Conservation (phyloP, 1,284 basidiomycete genomes). For the Apiotrichum porosum region DNA sequence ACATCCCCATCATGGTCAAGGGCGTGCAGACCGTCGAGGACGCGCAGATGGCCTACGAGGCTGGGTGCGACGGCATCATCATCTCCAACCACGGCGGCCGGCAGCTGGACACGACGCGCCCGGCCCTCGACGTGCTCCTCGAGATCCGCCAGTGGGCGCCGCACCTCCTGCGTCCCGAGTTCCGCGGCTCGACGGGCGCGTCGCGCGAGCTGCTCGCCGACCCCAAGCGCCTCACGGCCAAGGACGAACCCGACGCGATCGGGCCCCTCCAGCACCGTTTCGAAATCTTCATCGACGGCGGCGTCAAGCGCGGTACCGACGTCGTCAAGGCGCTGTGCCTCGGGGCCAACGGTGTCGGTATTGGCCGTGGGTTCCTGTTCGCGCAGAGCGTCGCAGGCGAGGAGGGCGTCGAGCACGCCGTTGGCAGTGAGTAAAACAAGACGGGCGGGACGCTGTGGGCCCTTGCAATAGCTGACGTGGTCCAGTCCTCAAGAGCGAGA, state of each 20-base stretch:
- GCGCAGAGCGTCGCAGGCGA: constrained; percentile 86
- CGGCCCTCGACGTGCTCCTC: constrained; percentile 69
- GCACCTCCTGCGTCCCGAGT: constrained; percentile 38
- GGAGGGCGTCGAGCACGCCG: constrained; percentile 69
- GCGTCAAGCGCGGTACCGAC: constrained; percentile 79
- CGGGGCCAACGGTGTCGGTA: constrained; percentile 81
- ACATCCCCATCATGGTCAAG: constrained; percentile 77
- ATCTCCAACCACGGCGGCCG: constrained; percentile 54
- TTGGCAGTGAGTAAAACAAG: constrained; percentile 44
- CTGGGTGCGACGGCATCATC: constrained; percentile 51
- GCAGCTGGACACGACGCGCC: constrained; percentile 55
- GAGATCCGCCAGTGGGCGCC: constrained; percentile 55
- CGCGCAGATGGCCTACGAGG: constrained; percentile 49
- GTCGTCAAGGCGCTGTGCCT: constrained; percentile 86
- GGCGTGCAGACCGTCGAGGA: constrained; percentile 57
- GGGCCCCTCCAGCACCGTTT: constrained; percentile 22
- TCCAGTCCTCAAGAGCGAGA: constrained; percentile 48
- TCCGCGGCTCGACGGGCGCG: constrained; percentile 34
- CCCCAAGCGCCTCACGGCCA: constrained; percentile 63
- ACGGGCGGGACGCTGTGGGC: background rate
- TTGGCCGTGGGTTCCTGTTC: constrained; percentile 85
- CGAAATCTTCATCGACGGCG: constrained; percentile 84
- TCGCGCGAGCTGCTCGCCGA: constrained; percentile 51
- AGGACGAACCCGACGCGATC: constrained; percentile 7
- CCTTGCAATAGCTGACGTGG: background rate